A percentile compares a stretch with the other conserved stretches of the same genome.
Conservation (phyloP, 2,329 filamentous ascomycete species). For the Lasiodiplodia gonubiensis region DNA sequence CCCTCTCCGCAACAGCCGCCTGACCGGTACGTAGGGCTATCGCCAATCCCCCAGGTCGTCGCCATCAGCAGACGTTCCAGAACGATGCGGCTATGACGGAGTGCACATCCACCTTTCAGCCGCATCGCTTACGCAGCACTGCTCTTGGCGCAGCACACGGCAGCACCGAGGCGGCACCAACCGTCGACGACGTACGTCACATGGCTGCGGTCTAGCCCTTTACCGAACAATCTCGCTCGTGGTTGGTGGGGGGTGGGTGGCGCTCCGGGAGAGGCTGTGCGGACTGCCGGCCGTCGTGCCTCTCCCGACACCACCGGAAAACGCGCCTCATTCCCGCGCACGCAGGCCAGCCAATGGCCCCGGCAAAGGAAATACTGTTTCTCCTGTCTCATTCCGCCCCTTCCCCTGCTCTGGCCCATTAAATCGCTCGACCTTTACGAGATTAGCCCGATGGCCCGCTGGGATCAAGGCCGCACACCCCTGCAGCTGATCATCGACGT, state of each 20-base stretch:
- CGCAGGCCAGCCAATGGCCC: slow-evolving; percentile 1
- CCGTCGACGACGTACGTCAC: slow-evolving; percentile 13
- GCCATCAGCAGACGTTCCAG: slow-evolving; percentile 1
- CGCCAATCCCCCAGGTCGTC: slow-evolving; percentile 19
- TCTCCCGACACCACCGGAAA: slow-evolving; percentile 22
- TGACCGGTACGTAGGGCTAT: not conserved
- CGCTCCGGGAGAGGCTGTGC: slow-evolving; percentile 20
- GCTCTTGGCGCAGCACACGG: not conserved
- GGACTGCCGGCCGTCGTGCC: slow-evolving; percentile 9
- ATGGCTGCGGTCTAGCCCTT: not conserved
- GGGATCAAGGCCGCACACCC: slow-evolving; percentile 20
- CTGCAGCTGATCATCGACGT: slow-evolving; percentile 27
- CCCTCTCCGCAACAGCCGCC: slow-evolving; percentile 17
- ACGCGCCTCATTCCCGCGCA: not conserved
- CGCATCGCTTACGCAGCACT: not conserved
- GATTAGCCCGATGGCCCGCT: slow-evolving; percentile 25
- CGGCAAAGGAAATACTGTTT: slow-evolving; percentile 19
- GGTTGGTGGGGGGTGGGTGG: slow-evolving; percentile 10
- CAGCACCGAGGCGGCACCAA: no score
- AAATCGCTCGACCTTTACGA: slow-evolving; percentile 25
- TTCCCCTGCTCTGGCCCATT: not conserved
- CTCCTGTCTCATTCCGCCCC: slow-evolving; percentile 23
- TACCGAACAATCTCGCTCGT: slow-evolving; percentile 20
- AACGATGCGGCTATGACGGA: not conserved
- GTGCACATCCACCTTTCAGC: not conserved